Evolutionary conservation across 352 stramenopile species (phyloP), one percentile per base, ranked within the genome.

Genomic region (Peronospora farinosa): DNA sequence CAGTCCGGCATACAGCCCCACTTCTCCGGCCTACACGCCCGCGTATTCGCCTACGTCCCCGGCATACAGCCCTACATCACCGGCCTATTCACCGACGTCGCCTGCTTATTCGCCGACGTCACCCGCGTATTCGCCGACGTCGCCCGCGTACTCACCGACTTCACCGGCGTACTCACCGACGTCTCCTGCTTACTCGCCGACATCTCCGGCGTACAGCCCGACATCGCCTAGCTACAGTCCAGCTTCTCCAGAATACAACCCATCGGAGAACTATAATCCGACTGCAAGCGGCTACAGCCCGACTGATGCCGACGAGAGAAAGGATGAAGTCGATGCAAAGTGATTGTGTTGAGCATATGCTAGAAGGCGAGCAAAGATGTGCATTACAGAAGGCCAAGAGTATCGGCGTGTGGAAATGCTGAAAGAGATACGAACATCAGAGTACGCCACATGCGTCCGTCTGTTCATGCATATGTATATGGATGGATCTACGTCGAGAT

Each of bases 21-120:
- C 75, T 13, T 75, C 60, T 32, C 91, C 92, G n/a, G 87, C 86
- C 0, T 97, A 97, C 59, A 78, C 49, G 6, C 85, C 90, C 15
- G 86, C 84, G 11, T 81, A 84, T 61, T 78, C 49, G 35, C 83
- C 77, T 27, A 82, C 81, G 39, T 74, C 58, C 0, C 76, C 75
- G 21, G 74, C 76, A 6, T 86, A 85, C 52, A 67, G 54, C 5
- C 80, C 79, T 23, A 88, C 77, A 21, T 79, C 79, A 43, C 73
- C 71, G 13, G 72, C 74, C 5, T 89, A 86, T 63, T 73, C 53
- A 5, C 82, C 82, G 17, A 89, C 80, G 23, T 80, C 66, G 17
- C 78, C 77, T 9, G 77, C 73, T 17, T 86, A 92, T 47, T 67
- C 52, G n/a, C 78, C 78, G 32, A 87, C 78, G 11, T 83, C 74